Conservation (phyloP, 192 early-diverging fungal species). For the Podila epigama region DNA sequence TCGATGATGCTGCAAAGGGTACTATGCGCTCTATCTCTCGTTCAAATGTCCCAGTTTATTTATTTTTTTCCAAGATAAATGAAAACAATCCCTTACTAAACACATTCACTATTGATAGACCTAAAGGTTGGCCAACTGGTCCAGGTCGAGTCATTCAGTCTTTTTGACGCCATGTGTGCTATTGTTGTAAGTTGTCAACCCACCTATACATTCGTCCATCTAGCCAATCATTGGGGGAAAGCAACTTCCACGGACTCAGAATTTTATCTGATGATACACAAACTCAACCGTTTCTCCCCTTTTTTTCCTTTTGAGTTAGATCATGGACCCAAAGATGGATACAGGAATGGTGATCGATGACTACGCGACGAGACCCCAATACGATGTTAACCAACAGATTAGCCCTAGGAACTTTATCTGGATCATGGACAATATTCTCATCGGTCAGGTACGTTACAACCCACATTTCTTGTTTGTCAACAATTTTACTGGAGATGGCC, state of each 20-base stretch:
- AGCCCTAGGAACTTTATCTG: constrained; percentile 52
- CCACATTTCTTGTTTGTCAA: not conserved
- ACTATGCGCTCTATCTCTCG: not conserved
- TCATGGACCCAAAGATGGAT: constrained; percentile 71
- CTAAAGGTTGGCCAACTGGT: constrained; percentile 64
- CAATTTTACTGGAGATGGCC: not conserved
- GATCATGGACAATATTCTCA: constrained; percentile 61
- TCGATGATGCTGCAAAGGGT: constrained; percentile 56
- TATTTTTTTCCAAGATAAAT: not conserved
- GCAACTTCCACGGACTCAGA: too few relatives aligned
- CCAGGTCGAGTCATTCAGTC: constrained; percentile 59
- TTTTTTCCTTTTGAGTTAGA: constrained; percentile 21
- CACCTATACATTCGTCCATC: not conserved
- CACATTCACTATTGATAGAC: constrained; percentile 29
- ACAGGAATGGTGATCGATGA: constrained; percentile 63
- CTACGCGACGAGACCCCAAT: constrained; percentile 35
- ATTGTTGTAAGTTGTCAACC: constrained; percentile 50
- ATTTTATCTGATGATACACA: too few relatives aligned
- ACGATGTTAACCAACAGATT: constrained; percentile 41
- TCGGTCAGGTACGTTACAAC: constrained; percentile 55
- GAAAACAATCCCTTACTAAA: not conserved
- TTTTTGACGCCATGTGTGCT: constrained; percentile 71
- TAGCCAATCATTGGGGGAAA: not conserved
- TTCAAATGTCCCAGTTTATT: not conserved
- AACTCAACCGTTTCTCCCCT: not conserved